These are phyloP conservation scores for Neonectria magnoliae DNA, from an alignment of 2,329 filamentous ascomycete genomes.

Conservation along the genomic window DNA sequence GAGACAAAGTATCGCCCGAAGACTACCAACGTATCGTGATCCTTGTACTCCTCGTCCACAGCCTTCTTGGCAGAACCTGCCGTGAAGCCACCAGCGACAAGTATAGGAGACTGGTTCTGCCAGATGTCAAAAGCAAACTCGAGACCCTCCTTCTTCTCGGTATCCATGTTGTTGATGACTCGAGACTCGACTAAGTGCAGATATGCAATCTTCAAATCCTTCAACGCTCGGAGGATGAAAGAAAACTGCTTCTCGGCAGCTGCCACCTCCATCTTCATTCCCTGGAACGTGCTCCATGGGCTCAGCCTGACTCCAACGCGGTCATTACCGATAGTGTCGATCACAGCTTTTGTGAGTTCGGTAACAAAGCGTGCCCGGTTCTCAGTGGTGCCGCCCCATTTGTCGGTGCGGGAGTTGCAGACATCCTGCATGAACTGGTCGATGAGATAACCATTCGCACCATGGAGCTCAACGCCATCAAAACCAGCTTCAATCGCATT, in stretches of 20 bases:
- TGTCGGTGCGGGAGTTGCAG: constrained; percentile 59
- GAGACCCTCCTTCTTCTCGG: not conserved
- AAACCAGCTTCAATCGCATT: constrained; percentile 70
- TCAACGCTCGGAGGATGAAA: constrained; percentile 54
- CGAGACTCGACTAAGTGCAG: not conserved
- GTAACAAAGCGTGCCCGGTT: constrained; percentile 57
- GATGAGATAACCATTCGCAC: constrained; percentile 66
- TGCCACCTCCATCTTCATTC: constrained; percentile 66
- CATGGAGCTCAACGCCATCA: constrained; percentile 72
- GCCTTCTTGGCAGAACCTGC: not conserved
- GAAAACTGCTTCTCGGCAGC: constrained; percentile 67
- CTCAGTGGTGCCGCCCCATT: constrained; percentile 60
- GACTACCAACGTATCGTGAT: constrained; percentile 49
- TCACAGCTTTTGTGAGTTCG: constrained; percentile 30
- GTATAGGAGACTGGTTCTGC: not conserved
- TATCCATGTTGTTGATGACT: not conserved
- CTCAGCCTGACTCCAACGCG: constrained; percentile 64
- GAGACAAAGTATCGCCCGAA: constrained; percentile 3
- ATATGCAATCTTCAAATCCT: not conserved
- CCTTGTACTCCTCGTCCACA: constrained; percentile 21
- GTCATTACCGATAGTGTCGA: constrained; percentile 57
- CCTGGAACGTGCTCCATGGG: constrained; percentile 68
- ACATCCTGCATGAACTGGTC: constrained; percentile 57
- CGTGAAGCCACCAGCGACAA: not conserved
- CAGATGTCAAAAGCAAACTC: not conserved